phyloP scores from a whole-genome alignment of 768 basidiomycete genomes.

The Boletellus ananiceps region DNA sequence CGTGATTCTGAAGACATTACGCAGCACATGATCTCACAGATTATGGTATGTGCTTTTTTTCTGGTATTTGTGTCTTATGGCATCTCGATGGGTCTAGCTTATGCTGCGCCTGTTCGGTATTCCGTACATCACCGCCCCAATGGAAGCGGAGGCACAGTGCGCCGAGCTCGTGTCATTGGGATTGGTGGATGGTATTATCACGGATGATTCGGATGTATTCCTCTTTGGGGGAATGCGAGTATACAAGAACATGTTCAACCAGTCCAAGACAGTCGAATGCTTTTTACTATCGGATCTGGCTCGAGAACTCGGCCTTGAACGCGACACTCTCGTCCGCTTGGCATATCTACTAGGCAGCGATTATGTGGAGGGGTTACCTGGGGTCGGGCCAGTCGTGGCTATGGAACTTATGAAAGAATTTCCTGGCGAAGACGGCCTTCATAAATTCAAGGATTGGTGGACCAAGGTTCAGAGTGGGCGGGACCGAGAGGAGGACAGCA shows the following conservation, averaged over 20 bases:
- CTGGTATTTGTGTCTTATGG: constrained; percentile 1
- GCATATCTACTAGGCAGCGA: constrained; percentile 96
- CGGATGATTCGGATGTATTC: constrained; percentile 98
- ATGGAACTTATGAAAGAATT: constrained; percentile 96
- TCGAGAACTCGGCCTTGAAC: constrained; percentile 81
- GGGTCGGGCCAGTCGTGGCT: constrained; percentile 92
- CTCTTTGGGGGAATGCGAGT: constrained; percentile 94
- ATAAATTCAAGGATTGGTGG: constrained; percentile 95
- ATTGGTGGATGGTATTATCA: constrained; percentile 95
- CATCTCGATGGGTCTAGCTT: constrained; percentile 43
- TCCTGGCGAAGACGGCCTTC: constrained; percentile 76
- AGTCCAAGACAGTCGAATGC: constrained; percentile 97
- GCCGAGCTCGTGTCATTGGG: constrained; percentile 82
- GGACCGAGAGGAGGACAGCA: constrained; percentile 70
- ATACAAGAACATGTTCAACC: constrained; percentile 99
- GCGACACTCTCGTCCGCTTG: constrained; percentile 80
- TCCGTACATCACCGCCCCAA: constrained; percentile 96
- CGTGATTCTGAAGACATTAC: constrained; percentile 94
- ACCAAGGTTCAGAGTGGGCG: constrained; percentile 83
- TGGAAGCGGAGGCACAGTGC: constrained; percentile 99
- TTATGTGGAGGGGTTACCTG: constrained; percentile 89
- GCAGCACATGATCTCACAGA: constrained; percentile 89
- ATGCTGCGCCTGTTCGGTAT: constrained; percentile 94
- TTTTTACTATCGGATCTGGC: constrained; percentile 81
- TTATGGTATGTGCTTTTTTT: constrained; percentile 44